A percentile compares a stretch with the other conserved stretches of the same genome.
Conservation (phyloP, 257 asterid genomes). For the Nicotiana sylvestris region DNA sequence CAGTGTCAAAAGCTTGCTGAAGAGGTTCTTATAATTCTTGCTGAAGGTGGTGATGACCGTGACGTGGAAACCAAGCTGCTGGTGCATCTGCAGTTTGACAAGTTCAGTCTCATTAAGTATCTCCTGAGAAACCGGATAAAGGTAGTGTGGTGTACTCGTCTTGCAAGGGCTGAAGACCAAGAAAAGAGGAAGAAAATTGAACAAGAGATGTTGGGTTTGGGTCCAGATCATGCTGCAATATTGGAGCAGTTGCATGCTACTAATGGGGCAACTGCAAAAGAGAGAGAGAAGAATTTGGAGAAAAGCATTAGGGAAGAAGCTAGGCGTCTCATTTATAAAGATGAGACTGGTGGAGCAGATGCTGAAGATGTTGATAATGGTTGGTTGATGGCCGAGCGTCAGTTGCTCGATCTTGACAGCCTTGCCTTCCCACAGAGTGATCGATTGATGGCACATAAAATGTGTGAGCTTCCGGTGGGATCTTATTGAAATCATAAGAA, state of each 20-base stretch:
- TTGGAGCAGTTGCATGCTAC: constrained; percentile 43
- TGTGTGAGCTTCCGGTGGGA: constrained; percentile 34
- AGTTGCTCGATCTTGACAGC: constrained; percentile 39
- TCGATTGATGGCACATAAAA: constrained; percentile 27
- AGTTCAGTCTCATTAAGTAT: constrained; percentile 33
- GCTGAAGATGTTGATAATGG: constrained; percentile 30
- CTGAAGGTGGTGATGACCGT: constrained; percentile 33
- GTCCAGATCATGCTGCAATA: constrained; percentile 35
- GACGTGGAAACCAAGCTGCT: constrained; percentile 38
- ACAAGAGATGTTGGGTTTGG: constrained; percentile 33
- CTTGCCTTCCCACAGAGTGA: constrained; percentile 31
- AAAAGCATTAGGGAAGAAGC: constrained; percentile 27
- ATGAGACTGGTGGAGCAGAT: constrained; percentile 24
- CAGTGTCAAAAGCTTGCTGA: constrained; percentile 42
- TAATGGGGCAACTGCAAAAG: constrained; percentile 36
- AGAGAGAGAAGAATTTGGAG: constrained; percentile 25
- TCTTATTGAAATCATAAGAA: constrained; percentile 27
- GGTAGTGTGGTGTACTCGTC: constrained; percentile 45
- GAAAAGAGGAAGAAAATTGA: constrained; percentile 27
- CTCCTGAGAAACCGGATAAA: constrained; percentile 38
- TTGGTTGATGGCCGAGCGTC: constrained; percentile 35
- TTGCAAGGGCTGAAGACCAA: constrained; percentile 45
- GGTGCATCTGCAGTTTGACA: constrained; percentile 34
- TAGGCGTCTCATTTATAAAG: constrained; percentile 31
- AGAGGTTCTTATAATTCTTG: constrained; percentile 39